phyloP scores from a whole-genome alignment of 2,329 filamentous ascomycete genomes.

The Epichloe uncinata region DNA sequence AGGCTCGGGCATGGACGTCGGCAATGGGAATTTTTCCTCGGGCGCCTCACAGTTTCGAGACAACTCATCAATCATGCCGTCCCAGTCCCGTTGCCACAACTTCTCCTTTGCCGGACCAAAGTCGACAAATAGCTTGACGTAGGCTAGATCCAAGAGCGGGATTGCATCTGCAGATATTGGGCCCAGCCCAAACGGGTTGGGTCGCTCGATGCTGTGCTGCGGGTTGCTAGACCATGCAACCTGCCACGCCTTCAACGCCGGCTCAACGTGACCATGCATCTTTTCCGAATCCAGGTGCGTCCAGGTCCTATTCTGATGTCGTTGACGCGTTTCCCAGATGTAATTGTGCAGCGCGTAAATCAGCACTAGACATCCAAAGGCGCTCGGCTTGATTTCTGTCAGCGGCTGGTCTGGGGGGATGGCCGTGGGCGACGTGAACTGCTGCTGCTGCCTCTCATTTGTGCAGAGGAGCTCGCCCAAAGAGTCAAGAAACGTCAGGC shows the following conservation, averaged over 20 bases:
- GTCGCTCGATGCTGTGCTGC: slow-evolving; percentile 69
- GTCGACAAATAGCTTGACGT: slow-evolving; percentile 85
- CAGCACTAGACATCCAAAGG: slow-evolving; percentile 79
- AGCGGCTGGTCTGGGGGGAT: slow-evolving; percentile 31
- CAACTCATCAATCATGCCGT: slow-evolving; percentile 79
- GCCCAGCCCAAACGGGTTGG: slow-evolving; percentile 69
- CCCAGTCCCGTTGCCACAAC: slow-evolving; percentile 89
- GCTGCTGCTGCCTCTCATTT: slow-evolving; percentile 43
- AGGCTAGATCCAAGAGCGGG: slow-evolving; percentile 79
- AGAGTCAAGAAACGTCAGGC: slow-evolving; percentile 68
- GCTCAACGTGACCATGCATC: slow-evolving; percentile 92
- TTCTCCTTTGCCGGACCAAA: slow-evolving; percentile 84
- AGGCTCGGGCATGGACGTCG: slow-evolving; percentile 34
- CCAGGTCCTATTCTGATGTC: slow-evolving; percentile 81
- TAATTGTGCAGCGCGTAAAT: slow-evolving; percentile 96
- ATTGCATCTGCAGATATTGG: slow-evolving; percentile 84
- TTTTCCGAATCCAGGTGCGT: slow-evolving; percentile 85
- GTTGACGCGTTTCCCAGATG: slow-evolving; percentile 92
- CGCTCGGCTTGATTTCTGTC: slow-evolving; percentile 65
- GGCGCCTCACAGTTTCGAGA: slow-evolving; percentile 64
- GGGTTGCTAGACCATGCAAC: slow-evolving; percentile 81
- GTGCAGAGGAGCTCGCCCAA: slow-evolving; percentile 69
- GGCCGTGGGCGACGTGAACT: neutral
- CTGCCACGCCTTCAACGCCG: slow-evolving; percentile 88
- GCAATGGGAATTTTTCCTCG: slow-evolving; percentile 49